Evolutionary conservation across 106 monocot species (phyloP).

Genomic region (Dendrobium huoshanense): DNA sequence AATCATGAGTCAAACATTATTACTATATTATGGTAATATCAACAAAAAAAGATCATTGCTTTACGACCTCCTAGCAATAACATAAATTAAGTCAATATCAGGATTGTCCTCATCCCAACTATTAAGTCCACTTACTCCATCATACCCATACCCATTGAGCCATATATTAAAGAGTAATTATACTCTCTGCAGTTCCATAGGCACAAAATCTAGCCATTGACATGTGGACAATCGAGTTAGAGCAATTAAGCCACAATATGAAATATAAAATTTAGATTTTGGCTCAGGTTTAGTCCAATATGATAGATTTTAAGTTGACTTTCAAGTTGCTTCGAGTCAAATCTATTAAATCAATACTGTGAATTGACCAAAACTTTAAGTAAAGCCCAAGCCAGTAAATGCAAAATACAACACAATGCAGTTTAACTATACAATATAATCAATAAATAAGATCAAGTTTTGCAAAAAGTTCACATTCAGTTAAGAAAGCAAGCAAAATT

Average conservation of each 20-base stretch:
- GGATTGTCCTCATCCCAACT: background rate
- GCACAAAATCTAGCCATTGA: background rate
- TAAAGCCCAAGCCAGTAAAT: background rate
- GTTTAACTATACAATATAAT: background rate
- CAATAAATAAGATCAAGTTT: background rate
- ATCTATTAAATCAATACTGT: background rate
- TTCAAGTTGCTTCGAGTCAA: background rate
- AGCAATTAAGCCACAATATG: background rate
- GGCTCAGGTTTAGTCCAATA: background rate
- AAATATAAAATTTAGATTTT: background rate
- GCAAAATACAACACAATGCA: background rate
- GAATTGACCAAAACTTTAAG: background rate
- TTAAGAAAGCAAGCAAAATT: constrained; percentile 1
- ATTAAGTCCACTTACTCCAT: background rate
- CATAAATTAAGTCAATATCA: background rate
- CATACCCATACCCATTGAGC: background rate
- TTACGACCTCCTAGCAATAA: background rate
- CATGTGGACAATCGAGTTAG: background rate
- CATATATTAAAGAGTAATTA: background rate
- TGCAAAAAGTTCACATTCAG: background rate
- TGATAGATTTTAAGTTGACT: no score
- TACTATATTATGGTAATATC: background rate
- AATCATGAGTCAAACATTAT: background rate
- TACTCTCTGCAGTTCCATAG: background rate
- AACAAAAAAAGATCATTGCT: background rate